These are phyloP conservation scores for Oryza nivara DNA, from an alignment of 176 grass and related monocot species.

Conservation along the genomic window DNA sequence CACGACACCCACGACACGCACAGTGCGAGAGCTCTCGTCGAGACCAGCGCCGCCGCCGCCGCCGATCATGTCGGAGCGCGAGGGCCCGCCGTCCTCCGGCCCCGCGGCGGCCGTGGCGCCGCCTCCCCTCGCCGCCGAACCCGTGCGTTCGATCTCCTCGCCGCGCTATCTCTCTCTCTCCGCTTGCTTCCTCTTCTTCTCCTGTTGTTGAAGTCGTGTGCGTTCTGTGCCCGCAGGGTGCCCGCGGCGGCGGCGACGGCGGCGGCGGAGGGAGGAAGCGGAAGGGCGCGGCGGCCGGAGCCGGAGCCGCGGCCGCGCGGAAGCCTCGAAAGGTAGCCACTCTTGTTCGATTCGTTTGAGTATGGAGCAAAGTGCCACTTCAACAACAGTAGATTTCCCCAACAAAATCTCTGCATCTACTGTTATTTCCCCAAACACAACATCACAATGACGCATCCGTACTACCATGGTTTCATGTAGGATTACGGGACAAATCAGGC, in stretches of 20 bases:
- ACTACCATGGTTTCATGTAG: neutral
- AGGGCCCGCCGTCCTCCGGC: too few relatives aligned
- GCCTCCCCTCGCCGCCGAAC: too few relatives aligned
- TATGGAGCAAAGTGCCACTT: too few relatives aligned
- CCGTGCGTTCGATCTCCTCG: too few relatives aligned
- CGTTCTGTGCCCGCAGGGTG: neutral
- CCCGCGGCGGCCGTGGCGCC: too few relatives aligned
- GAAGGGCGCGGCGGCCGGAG: neutral
- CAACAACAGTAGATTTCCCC: neutral
- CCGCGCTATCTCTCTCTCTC: too few relatives aligned
- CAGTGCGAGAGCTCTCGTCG: too few relatives aligned
- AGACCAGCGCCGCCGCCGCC: too few relatives aligned
- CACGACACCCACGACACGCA: too few relatives aligned
- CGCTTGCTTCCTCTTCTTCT: too few relatives aligned
- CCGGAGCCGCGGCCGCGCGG: neutral
- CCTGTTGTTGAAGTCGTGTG: neutral
- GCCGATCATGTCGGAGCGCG: too few relatives aligned
- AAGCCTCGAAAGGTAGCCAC: constrained; percentile 12
- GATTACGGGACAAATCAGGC: neutral
- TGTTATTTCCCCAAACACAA: neutral
- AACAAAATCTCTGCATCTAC: neutral
- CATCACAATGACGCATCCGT: neutral
- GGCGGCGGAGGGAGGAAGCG: constrained; percentile 14
- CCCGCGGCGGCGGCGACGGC: too few relatives aligned
- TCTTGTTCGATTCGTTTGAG: neutral